These are phyloP conservation scores for Petunia axillaris DNA, from an alignment of 257 asterid genomes.

Conservation along the genomic window DNA sequence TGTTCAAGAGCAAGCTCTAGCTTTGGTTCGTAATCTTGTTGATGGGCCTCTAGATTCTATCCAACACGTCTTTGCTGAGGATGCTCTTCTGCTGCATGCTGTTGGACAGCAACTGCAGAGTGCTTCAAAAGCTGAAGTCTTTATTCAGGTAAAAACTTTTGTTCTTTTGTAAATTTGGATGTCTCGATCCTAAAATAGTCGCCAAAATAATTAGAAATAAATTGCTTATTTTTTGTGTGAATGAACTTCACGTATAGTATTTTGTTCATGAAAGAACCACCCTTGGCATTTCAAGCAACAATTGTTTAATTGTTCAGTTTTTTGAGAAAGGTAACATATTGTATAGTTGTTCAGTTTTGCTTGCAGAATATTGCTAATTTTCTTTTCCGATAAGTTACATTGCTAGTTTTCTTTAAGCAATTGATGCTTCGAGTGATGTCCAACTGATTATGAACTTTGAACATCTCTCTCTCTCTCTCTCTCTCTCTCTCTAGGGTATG, in stretches of 20 bases:
- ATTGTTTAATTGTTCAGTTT: background rate
- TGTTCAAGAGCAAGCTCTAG: constrained; percentile 89
- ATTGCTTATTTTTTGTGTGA: constrained; percentile 16
- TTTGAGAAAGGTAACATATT: background rate
- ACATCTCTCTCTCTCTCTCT: background rate
- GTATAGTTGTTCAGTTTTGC: background rate
- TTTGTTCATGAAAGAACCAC: constrained; percentile 16
- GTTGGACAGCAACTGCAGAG: constrained; percentile 66
- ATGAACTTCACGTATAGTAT: background rate
- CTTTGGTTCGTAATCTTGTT: constrained; percentile 76
- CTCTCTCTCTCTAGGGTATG: constrained; percentile 56
- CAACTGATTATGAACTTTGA: constrained; percentile 2
- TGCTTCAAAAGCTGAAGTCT: constrained; percentile 66
- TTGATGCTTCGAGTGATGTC: background rate
- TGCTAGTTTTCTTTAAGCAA: background rate
- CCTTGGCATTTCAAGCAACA: constrained; percentile 12
- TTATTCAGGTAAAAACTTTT: constrained; percentile 64
- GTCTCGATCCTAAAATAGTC: background rate
- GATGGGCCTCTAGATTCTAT: constrained; percentile 68
- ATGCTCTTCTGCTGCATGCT: constrained; percentile 63
- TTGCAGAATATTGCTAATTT: background rate
- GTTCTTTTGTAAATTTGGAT: constrained; percentile 13
- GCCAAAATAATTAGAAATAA: constrained; percentile 12
- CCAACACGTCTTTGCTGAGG: constrained; percentile 70
- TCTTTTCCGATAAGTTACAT: constrained; percentile 1